Evolutionary conservation across 306 rosid species (phyloP).

Genomic region (Coriaria nepalensis): DNA sequence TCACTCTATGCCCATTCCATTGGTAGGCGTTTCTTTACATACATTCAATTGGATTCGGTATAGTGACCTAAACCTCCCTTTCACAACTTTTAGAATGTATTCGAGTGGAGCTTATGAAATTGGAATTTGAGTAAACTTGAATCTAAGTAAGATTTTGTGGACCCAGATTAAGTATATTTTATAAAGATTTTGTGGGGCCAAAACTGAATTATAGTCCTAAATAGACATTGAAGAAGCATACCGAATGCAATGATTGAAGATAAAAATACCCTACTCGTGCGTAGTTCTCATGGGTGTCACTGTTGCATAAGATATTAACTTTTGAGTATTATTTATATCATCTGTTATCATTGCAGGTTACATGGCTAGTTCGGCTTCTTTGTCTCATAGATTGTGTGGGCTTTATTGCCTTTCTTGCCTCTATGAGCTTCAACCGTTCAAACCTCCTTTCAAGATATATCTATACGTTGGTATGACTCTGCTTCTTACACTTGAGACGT

Average conservation of each 20-base stretch:
- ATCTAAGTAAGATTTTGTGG: too few relatives aligned
- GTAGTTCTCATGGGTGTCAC: neutral
- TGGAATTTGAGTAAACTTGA: too few relatives aligned
- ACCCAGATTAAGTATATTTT: too few relatives aligned
- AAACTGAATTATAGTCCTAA: too few relatives aligned
- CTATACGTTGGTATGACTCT: conserved; percentile 53
- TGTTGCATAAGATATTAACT: conserved; percentile 3
- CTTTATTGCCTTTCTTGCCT: conserved; percentile 77
- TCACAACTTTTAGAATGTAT: too few relatives aligned
- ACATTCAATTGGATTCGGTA: too few relatives aligned
- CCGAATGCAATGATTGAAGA: neutral
- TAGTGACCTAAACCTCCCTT: too few relatives aligned
- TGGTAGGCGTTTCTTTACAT: conserved; percentile 27
- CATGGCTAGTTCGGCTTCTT: conserved; percentile 33
- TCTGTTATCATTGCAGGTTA: conserved; percentile 36
- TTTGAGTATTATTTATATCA: neutral
- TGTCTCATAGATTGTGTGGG: conserved; percentile 55
- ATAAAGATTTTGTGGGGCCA: too few relatives aligned
- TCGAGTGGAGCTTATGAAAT: too few relatives aligned
- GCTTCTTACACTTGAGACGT: neutral
- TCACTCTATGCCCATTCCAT: conserved; percentile 63
- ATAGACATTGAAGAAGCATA: too few relatives aligned
- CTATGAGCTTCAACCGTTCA: conserved; percentile 76
- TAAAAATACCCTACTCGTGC: too few relatives aligned
- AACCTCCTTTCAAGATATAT: conserved; percentile 61